Evolutionary conservation across 345 rosid species (phyloP), one percentile per base, ranked within the genome.

Genomic region (Turritis glabra): DNA sequence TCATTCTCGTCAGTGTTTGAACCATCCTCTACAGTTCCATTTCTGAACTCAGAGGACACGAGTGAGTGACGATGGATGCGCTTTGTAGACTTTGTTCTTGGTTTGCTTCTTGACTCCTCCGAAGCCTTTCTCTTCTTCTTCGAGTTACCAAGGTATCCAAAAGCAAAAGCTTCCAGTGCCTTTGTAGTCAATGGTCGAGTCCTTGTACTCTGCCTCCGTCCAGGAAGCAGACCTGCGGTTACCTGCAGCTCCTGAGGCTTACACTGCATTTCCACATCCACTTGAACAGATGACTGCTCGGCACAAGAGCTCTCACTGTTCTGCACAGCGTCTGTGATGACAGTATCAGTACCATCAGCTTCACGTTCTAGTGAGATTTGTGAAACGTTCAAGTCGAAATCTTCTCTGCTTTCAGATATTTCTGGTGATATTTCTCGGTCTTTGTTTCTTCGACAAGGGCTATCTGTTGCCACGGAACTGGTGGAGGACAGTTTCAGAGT

Each of bases 111-210:
- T 25, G 84, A 26, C 48, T 73, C 75, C 59, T 84, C 85, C 3
- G 62, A 35, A 68, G 61, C 68, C 61, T 84, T 84, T 43, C 85
- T 73, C 79, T 88, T 88, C 75, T 69, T 84, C 43, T 72, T 80
- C 12, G 86, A 56, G 80, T 76, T 80, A 54, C 80, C 84, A 44
- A 82, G 64, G 72, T 74, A 81, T 56, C 88, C 90, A 3, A 72
- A 82, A 43, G 86, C 90, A 55, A 86, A 74, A 77, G 92, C 87
- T 80, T 88, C 92, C 70, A 88, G 64, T 13, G 87, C 90, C 70
- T 77, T 88, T 29, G 84, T 56, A 47, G 92, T 85, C 58, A 73
- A 68, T 0, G 90, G 92, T 26, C 88, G 79, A 73, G 59, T 82
- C 71, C 90, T 83, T 38, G 84, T 80, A 71, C 88, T 86, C 44